Evolutionary conservation across 2,329 filamentous ascomycete genomes (phyloP), one percentile per base, ranked within the genome.

Genomic region (Colletotrichum tanaceti): DNA sequence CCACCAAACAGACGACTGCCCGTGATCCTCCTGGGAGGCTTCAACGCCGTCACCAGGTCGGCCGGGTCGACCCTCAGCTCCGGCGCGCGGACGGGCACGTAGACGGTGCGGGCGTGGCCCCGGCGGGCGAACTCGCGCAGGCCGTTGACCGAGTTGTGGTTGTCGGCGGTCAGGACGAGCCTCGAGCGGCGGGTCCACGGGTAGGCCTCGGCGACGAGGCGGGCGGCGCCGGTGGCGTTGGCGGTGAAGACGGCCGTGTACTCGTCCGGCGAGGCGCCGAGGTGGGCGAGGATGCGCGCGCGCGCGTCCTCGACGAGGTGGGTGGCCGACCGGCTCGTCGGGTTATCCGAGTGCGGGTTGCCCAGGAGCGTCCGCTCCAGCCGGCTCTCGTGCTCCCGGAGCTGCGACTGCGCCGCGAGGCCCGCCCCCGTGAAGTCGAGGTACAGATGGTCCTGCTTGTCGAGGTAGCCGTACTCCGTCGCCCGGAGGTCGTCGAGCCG

Each of bases 121-220:
- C 72, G 70, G 5, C 73, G 68, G 2, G 80, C 80, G 54, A 76
- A 81, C 65, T 79, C 76, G 2, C 80, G 75, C 24, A 82, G 62
- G 0, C 80, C 80, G 58, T 81, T 78, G 67, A 82, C 61, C 0
- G 79, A 81, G 74, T 82, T 82, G 70, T 82, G 80, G 72, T 82
- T 82, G 68, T 82, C 80, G 5, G 75, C 73, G 0, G 80, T 80
- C 32, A 82, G 68, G 7, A 82, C 76, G 0, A 81, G 73, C 1
- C 73, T 72, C 0, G 65, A 62, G 1, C 71, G 50, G 1, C 71
- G 67, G 4, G 58, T 24, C 62, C 79, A 82, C 6, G 73, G 76
- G 65, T 82, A 82, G 5, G 79, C 73, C 66, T 82, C 80, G 35
- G 77, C 80, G 0, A 82, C 75, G 2, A 82, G 75, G 5, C 77